Evolutionary conservation across 1,139 yeast species (phyloP).

Genomic region (Nakaseomyces kungkrabaensis): DNA sequence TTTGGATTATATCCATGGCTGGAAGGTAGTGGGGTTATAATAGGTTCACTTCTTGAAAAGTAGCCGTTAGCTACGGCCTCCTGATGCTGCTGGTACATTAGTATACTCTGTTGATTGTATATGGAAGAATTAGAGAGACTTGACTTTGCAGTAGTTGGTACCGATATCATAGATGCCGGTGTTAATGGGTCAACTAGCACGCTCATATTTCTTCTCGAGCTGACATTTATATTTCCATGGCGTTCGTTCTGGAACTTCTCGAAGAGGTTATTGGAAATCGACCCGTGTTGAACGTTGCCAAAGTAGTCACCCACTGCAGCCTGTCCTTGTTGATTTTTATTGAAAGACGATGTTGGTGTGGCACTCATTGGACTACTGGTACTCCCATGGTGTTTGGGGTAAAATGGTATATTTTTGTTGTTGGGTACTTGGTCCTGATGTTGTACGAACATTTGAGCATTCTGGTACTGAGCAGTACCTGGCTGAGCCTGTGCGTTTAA

Average conservation of each 20-base stretch:
- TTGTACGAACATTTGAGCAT: not conserved
- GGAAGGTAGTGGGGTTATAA: not conserved
- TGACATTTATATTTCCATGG: conserved; percentile 1
- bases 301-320: conserved; percentile 1
- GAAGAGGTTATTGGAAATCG: not conserved
- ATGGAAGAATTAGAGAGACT: not conserved
- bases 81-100: not conserved
- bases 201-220: conserved; percentile 28
- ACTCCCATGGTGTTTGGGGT: conserved; percentile 8
- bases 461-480: not conserved
- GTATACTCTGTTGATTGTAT: not conserved
- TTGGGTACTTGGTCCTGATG: not conserved
- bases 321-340: not conserved
- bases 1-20: not conserved
- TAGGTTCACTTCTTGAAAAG: conserved; percentile 1
- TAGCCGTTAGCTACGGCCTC: not conserved
- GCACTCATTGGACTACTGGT: conserved; percentile 2
- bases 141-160: conserved; percentile 5
- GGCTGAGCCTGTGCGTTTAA: not conserved
- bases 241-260: conserved; percentile 1
- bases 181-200: conserved; percentile 31
- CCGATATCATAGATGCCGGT: conserved; percentile 14
- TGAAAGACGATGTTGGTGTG: not conserved
- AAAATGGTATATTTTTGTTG: not conserved
- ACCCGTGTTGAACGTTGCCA: not conserved